phyloP scores from a whole-genome alignment of 257 asterid genomes.

The Asclepias syriaca region DNA sequence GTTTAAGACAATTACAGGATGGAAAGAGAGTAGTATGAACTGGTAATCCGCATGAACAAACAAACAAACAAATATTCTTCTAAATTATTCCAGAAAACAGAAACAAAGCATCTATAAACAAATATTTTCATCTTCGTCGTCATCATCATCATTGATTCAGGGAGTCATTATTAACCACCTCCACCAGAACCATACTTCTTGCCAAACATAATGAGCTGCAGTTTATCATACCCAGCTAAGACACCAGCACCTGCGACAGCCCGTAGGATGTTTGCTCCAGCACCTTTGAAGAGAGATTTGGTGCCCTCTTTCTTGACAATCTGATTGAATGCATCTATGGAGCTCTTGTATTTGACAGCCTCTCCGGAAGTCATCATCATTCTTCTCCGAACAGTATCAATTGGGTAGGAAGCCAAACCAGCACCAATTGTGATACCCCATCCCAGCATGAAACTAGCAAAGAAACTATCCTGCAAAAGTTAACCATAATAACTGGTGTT shows the following conservation, averaged over 20 bases:
- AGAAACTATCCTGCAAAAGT: constrained; percentile 57
- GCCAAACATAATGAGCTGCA: constrained; percentile 60
- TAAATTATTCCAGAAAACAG: constrained; percentile 10
- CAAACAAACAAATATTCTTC: neutral
- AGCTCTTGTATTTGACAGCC: constrained; percentile 62
- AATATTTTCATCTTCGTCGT: constrained; percentile 27
- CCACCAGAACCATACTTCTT: constrained; percentile 75
- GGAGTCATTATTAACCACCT: constrained; percentile 33
- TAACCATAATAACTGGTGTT: neutral
- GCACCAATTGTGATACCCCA: constrained; percentile 80
- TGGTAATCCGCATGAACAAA: neutral
- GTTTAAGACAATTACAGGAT: neutral
- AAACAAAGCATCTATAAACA: neutral
- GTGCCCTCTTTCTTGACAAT: constrained; percentile 62
- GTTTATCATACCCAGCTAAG: constrained; percentile 66
- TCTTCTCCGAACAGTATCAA: constrained; percentile 73
- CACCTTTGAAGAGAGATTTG: constrained; percentile 69
- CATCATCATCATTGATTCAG: constrained; percentile 30
- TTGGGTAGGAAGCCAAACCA: constrained; percentile 71
- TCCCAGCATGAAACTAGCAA: constrained; percentile 76
- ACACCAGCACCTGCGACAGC: constrained; percentile 86
- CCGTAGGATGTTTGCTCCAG: constrained; percentile 74
- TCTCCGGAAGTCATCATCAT: constrained; percentile 94
- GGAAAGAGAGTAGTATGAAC: neutral
- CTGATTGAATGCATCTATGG: constrained; percentile 57